Evolutionary conservation across 108 stramenopile genomes (phyloP), one percentile per base, ranked within the genome.

Genomic region (Cyclostephanos tholiformis): DNA sequence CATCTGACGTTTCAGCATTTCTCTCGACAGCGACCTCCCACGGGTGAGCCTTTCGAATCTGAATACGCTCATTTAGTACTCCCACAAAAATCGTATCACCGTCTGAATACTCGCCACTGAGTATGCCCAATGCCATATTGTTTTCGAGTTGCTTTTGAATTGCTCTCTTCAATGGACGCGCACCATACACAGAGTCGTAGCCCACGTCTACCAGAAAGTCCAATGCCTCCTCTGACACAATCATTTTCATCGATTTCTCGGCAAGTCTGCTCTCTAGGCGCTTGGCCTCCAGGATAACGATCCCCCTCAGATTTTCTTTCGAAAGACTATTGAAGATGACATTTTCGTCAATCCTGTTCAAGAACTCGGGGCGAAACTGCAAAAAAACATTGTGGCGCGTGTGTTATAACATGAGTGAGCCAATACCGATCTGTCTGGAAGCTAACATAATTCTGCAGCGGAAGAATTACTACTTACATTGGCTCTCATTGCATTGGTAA

Each of bases 141-240:
- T 95, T 99, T 72, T 99, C 98, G 43, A 99, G 82, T 75, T 97
- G 92, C 58, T 96, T 90, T 73, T 98, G 98, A 63, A 99, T 94
- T 5, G 95, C 82, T 35, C 98, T 86, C 82, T 98, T 99, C 71
- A 99, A 77, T 32, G 98, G 98, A 44, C 98, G 90, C 39, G 98
- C 98, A 50, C 98, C 98, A 78, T 97, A 99, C 13, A 89, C 84
- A 25, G 97, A 95, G 71, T 99, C 98, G 57, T 91, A 97, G 11
- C 98, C 97, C 30, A 92, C 82, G 8, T 94, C 92, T 2, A 86
- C 85, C 39, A 96, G 69, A 63, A 77, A 86, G 69, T 95, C 91
- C 36, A 93, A 67, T 17, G 93, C 93, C 27, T 79, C 88, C 14
- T 91, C 87, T 0, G 82, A 78, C 20, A 96, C 68, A 32, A 69